Evolutionary conservation across 768 basidiomycete species (phyloP), one percentile per base, ranked within the genome.

Genomic region (Amanita muscaria): DNA sequence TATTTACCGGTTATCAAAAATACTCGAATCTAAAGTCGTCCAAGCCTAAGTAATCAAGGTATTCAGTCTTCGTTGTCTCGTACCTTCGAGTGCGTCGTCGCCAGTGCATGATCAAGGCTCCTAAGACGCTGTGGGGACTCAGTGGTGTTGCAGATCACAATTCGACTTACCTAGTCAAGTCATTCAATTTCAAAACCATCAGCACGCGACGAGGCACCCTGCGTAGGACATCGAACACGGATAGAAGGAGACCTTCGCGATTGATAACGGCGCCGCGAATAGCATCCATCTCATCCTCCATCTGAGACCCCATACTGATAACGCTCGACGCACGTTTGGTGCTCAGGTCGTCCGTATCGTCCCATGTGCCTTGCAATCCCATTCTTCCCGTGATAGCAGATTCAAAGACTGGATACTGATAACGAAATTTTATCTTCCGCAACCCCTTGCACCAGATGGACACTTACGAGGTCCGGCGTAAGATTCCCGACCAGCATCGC

Each of bases 401-500:
- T 62, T 97, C 91, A 49, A 98, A 92, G 9, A 96, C 75, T 7
- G 91, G 88, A 59, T 96, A 98, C 86, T 93, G 55, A 3, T 14
- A 48, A 48, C 12, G 23, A n/a, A 40, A 34, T 24, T 39, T 25
- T 10, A 29, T 27, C 21, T n/a, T 22, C 6, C n/a, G 15, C 8
- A 34, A n/a, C 34, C 24, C n/a, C 35, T 15, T 24, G 16, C 16
- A 25, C 4, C 31, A 42, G 47, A 18, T 40, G 15, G n/a, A 12
- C 12, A 62, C 77, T 45, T 54, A 93, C 90, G 52, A 93, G 71
- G 48, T 91, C 89, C 32, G 84, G 79, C 4, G 79, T 82, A 46
- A 98, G 85, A 56, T 94, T 94, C 4, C 90, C 96, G 9, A 97
- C 90, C 2, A 90, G 63, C 55, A 85, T 72, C 2, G 96, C 96